Conservation (phyloP, 2,329 filamentous ascomycete genomes). For the Didymella lethalis region DNA sequence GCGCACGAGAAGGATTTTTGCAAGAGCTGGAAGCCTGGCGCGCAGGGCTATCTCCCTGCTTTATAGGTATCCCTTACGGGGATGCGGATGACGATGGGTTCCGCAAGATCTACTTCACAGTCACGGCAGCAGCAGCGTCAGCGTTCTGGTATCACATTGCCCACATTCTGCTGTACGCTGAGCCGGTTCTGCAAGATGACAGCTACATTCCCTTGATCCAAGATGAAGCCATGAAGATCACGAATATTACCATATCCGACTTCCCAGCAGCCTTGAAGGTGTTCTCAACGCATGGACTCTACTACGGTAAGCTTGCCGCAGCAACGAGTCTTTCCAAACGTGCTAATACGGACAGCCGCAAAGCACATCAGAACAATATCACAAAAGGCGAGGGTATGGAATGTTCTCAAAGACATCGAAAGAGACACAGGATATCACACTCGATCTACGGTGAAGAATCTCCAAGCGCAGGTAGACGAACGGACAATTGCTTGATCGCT, state of each 20-base stretch:
- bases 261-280: constrained; percentile 44
- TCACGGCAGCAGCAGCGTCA: constrained; percentile 40
- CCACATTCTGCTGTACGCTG: constrained; percentile 44
- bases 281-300: constrained; percentile 44
- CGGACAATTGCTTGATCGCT: constrained; percentile 4
- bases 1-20: constrained; percentile 34
- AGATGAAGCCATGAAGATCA: constrained; percentile 40
- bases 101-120: constrained; percentile 43
- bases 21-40: constrained; percentile 43
- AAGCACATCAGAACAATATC: constrained; percentile 47
- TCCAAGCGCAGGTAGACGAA: constrained; percentile 39
- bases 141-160: constrained; percentile 47
- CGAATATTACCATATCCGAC: constrained; percentile 44
- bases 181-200: constrained; percentile 39
- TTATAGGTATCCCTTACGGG: constrained; percentile 45
- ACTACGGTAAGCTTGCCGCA: constrained; percentile 36
- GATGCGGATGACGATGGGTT: constrained; percentile 44
- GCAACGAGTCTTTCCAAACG: neutral
- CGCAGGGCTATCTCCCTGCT: constrained; percentile 36
- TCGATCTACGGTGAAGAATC: constrained; percentile 34
- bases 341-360: constrained; percentile 33
- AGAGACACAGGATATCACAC: constrained; percentile 45
- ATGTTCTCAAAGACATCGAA: constrained; percentile 43
- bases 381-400: constrained; percentile 46
- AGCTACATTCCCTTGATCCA: constrained; percentile 40